phyloP scores from a whole-genome alignment of 164 flowering plant species.

The Sextonia rubra region DNA sequence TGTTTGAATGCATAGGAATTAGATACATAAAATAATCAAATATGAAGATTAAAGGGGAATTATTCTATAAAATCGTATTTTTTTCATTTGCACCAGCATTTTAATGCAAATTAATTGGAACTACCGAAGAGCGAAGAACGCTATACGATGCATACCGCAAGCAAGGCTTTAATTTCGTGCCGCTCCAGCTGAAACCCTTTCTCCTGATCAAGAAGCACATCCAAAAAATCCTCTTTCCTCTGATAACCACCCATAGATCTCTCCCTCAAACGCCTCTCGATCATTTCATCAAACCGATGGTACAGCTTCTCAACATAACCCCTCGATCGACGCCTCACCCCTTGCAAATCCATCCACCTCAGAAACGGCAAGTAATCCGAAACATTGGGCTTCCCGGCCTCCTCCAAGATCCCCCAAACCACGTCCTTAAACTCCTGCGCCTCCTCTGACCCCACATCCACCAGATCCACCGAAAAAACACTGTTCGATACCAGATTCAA shows the following conservation, averaged over 20 bases:
- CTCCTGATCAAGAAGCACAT: slow-evolving; percentile 2
- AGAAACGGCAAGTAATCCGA: slow-evolving; percentile 1
- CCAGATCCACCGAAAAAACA: slow-evolving; percentile 3
- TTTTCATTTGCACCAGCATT: no score
- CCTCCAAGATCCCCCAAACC: not conserved
- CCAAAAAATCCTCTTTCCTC: not conserved
- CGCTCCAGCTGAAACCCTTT: not conserved
- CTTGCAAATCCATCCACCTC: slow-evolving; percentile 1
- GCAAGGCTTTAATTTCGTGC: not conserved
- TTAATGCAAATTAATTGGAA: no score
- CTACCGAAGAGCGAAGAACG: no score
- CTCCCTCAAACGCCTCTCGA: not conserved
- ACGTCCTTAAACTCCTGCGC: slow-evolving; percentile 5
- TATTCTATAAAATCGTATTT: no score
- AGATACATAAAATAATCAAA: no score
- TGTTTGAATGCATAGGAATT: no score
- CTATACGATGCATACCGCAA: not conserved
- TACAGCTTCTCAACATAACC: not conserved
- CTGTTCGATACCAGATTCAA: slow-evolving; percentile 2
- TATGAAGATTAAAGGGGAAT: no score
- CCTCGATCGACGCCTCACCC: not conserved
- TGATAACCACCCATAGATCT: not conserved
- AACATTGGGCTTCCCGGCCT: not conserved
- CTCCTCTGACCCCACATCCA: not conserved
- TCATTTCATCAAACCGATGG: not conserved